Evolutionary conservation across 768 basidiomycete genomes (phyloP).

Genomic region (Epithele typhae): DNA sequence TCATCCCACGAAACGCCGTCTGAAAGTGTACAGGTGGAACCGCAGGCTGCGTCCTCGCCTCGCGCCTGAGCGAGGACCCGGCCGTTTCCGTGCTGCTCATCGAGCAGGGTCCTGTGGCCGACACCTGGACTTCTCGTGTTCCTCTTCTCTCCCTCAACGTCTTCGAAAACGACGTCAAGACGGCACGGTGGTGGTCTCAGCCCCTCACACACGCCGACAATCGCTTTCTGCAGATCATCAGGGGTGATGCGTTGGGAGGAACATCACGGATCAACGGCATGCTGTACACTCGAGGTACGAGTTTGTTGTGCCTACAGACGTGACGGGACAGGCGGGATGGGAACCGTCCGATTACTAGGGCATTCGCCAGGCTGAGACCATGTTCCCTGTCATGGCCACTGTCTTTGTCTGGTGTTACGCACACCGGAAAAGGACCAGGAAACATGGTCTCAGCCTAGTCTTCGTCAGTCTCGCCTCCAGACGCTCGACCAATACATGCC

Average conservation of each 20-base stretch:
- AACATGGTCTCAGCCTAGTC: too few relatives aligned
- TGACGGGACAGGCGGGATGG: too few relatives aligned
- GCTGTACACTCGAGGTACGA: conserved; percentile 26
- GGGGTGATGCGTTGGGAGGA: conserved; percentile 38
- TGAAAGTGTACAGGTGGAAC: conserved; percentile 35
- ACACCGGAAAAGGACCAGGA: too few relatives aligned
- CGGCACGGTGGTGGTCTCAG: conserved; percentile 7
- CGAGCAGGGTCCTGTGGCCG: conserved; percentile 41
- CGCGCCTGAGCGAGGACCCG: conserved; percentile 51
- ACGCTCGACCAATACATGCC: too few relatives aligned
- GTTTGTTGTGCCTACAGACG: neutral
- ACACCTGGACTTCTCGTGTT: conserved; percentile 14
- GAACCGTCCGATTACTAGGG: too few relatives aligned
- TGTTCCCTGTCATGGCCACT: too few relatives aligned
- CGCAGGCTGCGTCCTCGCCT: conserved; percentile 54
- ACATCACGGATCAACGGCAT: conserved; percentile 43
- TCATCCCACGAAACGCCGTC: too few relatives aligned
- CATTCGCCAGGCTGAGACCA: too few relatives aligned
- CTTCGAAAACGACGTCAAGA: conserved; percentile 13
- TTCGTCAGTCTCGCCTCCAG: too few relatives aligned
- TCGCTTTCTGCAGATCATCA: conserved; percentile 7
- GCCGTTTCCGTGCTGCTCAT: conserved; percentile 47
- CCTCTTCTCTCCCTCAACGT: conserved; percentile 27
- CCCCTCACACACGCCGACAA: neutral
- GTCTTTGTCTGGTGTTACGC: too few relatives aligned